These are phyloP conservation scores for Lanmaoa pseudosensibilis DNA, from an alignment of 768 basidiomycete genomes.

Conservation along the genomic window DNA sequence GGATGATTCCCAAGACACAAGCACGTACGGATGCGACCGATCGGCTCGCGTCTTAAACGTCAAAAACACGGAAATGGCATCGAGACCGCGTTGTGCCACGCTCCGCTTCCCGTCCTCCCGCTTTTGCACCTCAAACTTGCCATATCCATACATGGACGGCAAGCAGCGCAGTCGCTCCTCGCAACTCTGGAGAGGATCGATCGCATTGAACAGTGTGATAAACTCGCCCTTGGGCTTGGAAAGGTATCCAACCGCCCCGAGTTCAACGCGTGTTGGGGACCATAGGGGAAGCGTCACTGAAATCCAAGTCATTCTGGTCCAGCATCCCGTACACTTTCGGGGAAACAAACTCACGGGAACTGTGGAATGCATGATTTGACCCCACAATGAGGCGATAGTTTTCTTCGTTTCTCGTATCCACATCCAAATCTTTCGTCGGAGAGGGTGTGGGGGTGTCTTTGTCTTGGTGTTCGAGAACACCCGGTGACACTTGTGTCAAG, in stretches of 20 bases:
- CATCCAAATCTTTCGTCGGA: slow-evolving; percentile 37
- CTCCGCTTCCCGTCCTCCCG: slow-evolving; percentile 56
- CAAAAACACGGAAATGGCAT: slow-evolving; percentile 51
- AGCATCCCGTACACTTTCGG: neutral
- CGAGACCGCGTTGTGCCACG: slow-evolving; percentile 54
- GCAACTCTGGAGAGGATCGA: slow-evolving; percentile 49
- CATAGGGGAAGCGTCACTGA: slow-evolving; percentile 69
- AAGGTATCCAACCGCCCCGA: slow-evolving; percentile 79
- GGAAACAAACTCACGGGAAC: slow-evolving; percentile 49
- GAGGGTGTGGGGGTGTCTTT: slow-evolving; percentile 27
- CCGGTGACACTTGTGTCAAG: neutral
- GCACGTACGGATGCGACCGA: slow-evolving; percentile 41
- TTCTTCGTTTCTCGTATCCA: slow-evolving; percentile 56
- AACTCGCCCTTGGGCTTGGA: slow-evolving; percentile 67
- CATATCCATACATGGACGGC: slow-evolving; percentile 65
- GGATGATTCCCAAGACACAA: neutral
- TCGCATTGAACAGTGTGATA: slow-evolving; percentile 69
- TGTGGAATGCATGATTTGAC: slow-evolving; percentile 67
- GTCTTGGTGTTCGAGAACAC: neutral
- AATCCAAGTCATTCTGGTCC: neutral
- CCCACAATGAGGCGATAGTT: slow-evolving; percentile 57
- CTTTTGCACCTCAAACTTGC: slow-evolving; percentile 45
- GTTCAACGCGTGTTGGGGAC: slow-evolving; percentile 58
- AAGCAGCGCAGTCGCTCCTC: slow-evolving; percentile 45
- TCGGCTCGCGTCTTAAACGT: slow-evolving; percentile 42